Conservation (phyloP, 371 early-diverging fungal species). For the Mortierella sp. region DNA sequence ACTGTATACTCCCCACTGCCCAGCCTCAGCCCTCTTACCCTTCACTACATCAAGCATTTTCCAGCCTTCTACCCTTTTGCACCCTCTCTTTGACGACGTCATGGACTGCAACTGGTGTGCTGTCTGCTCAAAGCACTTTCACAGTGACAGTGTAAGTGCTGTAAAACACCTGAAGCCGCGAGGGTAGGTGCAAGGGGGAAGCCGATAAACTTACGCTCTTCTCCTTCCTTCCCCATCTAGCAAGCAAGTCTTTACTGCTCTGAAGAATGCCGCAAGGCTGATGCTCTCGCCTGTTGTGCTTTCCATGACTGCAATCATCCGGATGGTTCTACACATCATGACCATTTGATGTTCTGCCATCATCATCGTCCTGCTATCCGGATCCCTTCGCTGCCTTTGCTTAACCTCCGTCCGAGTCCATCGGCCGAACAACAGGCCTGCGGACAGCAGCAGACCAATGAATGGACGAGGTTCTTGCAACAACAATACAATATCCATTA, state of each 20-base stretch:
- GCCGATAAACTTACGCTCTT: neutral
- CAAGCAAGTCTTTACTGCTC: conserved; percentile 53
- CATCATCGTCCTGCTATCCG: conserved; percentile 52
- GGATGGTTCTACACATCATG: conserved; percentile 29
- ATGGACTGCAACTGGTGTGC: conserved; percentile 55
- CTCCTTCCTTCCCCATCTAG: conserved; percentile 4
- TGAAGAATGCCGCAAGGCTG: conserved; percentile 46
- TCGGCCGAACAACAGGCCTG: conserved; percentile 15
- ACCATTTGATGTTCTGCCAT: conserved; percentile 49
- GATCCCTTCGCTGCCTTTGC: conserved; percentile 24
- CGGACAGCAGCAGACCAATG: conserved; percentile 20
- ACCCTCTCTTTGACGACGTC: neutral
- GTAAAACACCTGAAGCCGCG: neutral
- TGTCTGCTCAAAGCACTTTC: conserved; percentile 51
- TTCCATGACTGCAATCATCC: conserved; percentile 52
- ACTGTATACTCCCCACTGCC: neutral
- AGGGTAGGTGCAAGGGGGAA: neutral
- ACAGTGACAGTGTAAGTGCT: conserved; percentile 41
- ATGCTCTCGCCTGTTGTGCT: conserved; percentile 48
- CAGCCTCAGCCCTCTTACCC: neutral
- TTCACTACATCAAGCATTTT: neutral
- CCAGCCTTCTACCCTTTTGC: neutral
- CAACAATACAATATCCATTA: conserved; percentile 22
- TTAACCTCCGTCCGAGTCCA: conserved; percentile 20
- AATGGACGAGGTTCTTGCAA: conserved; percentile 33